Percentiles rank a stretch among this genome's conserved stretches.
Conservation (phyloP, 225 moss, liverwort and hornwort species). For the Marchantia polymorpha region DNA sequence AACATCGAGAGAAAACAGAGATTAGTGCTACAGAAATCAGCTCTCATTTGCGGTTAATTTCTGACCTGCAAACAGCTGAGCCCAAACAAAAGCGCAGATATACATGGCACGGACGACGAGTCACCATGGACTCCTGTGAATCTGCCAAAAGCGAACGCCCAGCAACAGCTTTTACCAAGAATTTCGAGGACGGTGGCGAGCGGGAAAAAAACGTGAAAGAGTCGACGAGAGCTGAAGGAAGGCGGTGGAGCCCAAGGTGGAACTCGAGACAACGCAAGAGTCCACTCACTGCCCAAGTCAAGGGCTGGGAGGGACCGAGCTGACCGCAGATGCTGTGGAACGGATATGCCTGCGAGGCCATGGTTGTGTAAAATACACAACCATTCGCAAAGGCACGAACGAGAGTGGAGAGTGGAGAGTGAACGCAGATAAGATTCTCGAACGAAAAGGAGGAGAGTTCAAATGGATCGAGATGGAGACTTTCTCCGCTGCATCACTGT, state of each 20-base stretch:
- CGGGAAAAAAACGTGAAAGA: background rate
- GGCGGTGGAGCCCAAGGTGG: background rate
- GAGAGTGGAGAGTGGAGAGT: no score
- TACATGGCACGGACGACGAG: background rate
- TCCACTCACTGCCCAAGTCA: no score
- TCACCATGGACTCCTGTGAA: background rate
- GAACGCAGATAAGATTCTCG: no score
- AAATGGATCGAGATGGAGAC: no score
- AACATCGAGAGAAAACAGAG: background rate
- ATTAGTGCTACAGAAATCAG: background rate
- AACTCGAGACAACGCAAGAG: no score
- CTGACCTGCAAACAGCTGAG: background rate
- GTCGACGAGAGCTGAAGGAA: background rate
- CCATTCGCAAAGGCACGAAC: no score
- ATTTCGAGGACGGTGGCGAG: background rate
- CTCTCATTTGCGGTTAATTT: background rate
- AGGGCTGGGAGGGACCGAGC: no score
- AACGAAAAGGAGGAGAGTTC: no score
- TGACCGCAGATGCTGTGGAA: no score
- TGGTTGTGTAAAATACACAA: no score
- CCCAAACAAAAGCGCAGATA: background rate
- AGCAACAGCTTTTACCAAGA: constrained; percentile 1
- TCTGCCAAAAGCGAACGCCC: background rate
- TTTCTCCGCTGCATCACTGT: no score
- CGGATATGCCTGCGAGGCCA: no score